Conservation (phyloP, 495 filamentous ascomycete species). For the Aspergillus taichungensis region DNA sequence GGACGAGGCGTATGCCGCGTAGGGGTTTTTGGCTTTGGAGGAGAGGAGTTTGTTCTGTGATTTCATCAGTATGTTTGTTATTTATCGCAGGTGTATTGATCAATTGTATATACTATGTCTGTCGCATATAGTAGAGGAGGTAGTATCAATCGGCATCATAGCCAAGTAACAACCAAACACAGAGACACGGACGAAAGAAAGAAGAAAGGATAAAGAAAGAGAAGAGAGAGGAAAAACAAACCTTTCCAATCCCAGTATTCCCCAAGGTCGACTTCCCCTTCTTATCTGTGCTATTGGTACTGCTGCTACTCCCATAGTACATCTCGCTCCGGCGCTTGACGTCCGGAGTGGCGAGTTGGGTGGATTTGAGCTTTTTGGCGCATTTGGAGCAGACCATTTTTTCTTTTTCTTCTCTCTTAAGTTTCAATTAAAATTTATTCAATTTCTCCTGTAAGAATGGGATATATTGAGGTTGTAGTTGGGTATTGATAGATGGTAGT, state of each 20-base stretch:
- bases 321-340: slow-evolving; percentile 66
- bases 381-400: slow-evolving; percentile 66
- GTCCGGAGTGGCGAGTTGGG: slow-evolving; percentile 56
- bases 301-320: slow-evolving; percentile 58
- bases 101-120: too few species aligned
- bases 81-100: not conserved
- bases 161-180: not conserved
- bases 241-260: slow-evolving; percentile 31
- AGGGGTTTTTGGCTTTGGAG: slow-evolving; percentile 60
- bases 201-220: not conserved
- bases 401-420: too few species aligned
- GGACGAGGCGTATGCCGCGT: slow-evolving; percentile 55
- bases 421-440: too few species aligned
- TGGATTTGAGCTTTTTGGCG: slow-evolving; percentile 50
- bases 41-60: slow-evolving; percentile 60
- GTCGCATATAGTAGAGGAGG: too few species aligned
- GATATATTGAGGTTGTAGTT: too few species aligned
- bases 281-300: slow-evolving; percentile 23
- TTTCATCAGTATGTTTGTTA: slow-evolving; percentile 3
- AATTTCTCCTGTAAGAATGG: too few species aligned
- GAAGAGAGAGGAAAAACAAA: slow-evolving; percentile 5
- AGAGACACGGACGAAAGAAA: slow-evolving; percentile 1
- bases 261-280: slow-evolving; percentile 39
- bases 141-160: too few species aligned
- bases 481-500: too few species aligned